Evolutionary conservation across 202 grass and related monocot species (phyloP), one percentile per base, ranked within the genome.

Genomic region (Thinopyrum obtusiflorum): DNA sequence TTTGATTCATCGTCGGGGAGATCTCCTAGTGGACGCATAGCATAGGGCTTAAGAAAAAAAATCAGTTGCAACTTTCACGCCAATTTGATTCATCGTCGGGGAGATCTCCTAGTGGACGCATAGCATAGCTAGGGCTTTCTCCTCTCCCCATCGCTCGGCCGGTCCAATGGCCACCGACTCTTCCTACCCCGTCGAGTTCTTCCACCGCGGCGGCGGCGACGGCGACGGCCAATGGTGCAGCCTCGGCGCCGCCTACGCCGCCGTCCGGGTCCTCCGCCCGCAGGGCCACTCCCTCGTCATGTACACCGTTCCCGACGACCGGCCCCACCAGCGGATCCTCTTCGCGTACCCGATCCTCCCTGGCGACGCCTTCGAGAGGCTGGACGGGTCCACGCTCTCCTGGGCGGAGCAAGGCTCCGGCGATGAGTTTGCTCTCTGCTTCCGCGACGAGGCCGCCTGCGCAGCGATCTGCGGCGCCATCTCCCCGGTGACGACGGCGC

Each of bases 311-410:
- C 25, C 62, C 47, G 72, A 71, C 74, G 31, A 12, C 66, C n/a
- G 40, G 11, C 37, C 57, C n/a, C 80, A 15, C 65, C 86, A 37
- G 61, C 87, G 59, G 31, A 73, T 88, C 81, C 44, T 88, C 31
- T 57, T 88, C 42, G 81, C 61, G 23, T 82, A 87, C 79, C 70
- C 85, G 32, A 82, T 87, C 81, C 87, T 88, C 67, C 57, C 76
- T 4, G 44, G 75, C 57, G 81, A 80, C 76, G 59, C 60, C 42
- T 88, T 88, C 68, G 32, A 79, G 59, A 32, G 76, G 81, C 31
- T 88, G 67, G 81, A 84, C 31, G 44, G 76, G 11, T 14, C 59
- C 67, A 88, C 59, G 18, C 42, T 88, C 39, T 25, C 24, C 42
- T 88, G 66, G 86, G 18, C 57, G 31, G 81, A 79, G 3, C 69